Evolutionary conservation across 2,329 filamentous ascomycete genomes (phyloP).

Genomic region (Colletotrichum siamense): DNA sequence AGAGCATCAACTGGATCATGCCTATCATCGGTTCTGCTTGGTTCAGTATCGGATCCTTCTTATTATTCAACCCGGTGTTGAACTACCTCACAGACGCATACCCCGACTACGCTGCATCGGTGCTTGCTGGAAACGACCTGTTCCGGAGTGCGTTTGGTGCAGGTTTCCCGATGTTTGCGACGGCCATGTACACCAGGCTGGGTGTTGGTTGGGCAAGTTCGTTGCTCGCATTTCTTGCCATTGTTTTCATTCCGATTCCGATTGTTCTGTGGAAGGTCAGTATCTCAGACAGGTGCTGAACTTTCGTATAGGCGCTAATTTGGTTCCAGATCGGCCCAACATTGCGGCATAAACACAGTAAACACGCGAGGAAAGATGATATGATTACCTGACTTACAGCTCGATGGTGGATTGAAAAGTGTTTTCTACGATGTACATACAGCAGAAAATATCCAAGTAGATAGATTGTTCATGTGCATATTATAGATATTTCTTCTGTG

Average conservation of each 20-base stretch:
- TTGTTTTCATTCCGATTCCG: not conserved
- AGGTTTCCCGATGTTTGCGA: conserved; percentile 18
- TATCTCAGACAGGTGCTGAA: fast-evolving
- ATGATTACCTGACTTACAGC: not conserved
- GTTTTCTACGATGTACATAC: not conserved
- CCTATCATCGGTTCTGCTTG: conserved; percentile 60
- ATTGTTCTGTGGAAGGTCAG: conserved; percentile 1
- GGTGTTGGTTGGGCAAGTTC: conserved; percentile 23
- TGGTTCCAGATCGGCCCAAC: not conserved
- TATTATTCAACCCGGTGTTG: conserved; percentile 24
- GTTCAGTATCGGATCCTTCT: conserved; percentile 60
- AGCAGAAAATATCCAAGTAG: not conserved
- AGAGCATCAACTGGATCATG: conserved; percentile 63
- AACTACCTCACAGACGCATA: conserved; percentile 26
- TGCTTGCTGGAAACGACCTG: conserved; percentile 25
- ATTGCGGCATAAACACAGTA: not conserved
- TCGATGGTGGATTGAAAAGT: not conserved
- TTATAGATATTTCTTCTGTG: not conserved
- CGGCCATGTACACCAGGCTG: conserved; percentile 22
- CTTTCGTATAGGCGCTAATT: not conserved
- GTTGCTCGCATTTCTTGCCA: conserved; percentile 6
- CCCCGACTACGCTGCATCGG: conserved; percentile 22
- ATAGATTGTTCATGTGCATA: not conserved
- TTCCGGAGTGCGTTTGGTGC: conserved; percentile 19
- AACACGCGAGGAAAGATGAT: not conserved